Evolutionary conservation across 2,329 filamentous ascomycete species (phyloP), one percentile per base, ranked within the genome.

Genomic region (Penicillium sp.): DNA sequence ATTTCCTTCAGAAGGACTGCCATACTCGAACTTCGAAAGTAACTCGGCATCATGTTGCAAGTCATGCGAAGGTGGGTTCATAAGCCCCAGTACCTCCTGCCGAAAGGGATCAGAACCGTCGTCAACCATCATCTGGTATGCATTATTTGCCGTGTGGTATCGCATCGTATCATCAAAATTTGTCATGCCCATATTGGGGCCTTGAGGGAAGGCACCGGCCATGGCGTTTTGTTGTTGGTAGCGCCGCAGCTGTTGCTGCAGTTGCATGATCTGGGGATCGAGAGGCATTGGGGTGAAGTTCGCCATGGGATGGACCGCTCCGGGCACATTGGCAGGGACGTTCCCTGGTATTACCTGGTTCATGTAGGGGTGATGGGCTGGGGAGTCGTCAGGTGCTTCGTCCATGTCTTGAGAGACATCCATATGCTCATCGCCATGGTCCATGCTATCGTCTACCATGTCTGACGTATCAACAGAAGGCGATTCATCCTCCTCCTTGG

Each of bases 201-300:
- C 65, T 21, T 72, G 70, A 3, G 67, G 64, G 56, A 75, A 77
- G 1, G 70, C 70, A 53, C 73, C 68, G 10, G 62, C 33, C 56
- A 77, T 74, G 37, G 68, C 61, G 50, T 72, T 73, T 48, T 77
- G 74, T 23, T 74, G 68, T 51, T 74, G 74, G 47, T 75, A 77
- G 21, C 74, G 68, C 31, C 74, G 68, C 3, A 80, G 69, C 52
- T 79, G 77, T 33, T 77, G 70, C 45, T 79, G 75, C 27, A 81
- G 72, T 61, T 81, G 79, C 62, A 87, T 86, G 48, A 88, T 84
- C 37, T 85, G 84, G 2, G 85, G 85, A 58, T 88, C 85, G 43
- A 86, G 78, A 2, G 84, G 84, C 71, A 87, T 77, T 43, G 82
- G 77, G 58, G 78, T 72, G 55, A 78, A 80, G 31, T 75, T 71